These are phyloP conservation scores for Sugiyamaella paludigena DNA, from an alignment of 1,139 yeast species.

Conservation along the genomic window DNA sequence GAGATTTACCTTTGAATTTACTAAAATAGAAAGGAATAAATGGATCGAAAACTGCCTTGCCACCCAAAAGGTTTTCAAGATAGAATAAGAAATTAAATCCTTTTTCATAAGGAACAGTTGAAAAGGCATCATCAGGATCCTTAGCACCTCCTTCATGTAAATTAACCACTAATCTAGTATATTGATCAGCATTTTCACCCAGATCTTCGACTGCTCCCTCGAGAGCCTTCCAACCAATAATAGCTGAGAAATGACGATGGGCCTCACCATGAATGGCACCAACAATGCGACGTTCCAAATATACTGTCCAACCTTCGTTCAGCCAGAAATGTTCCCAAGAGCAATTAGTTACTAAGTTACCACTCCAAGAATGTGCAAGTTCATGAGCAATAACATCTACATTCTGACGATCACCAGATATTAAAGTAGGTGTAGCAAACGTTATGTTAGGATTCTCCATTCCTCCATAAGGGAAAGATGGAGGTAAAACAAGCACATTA, in stretches of 20 bases:
- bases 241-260: conserved; percentile 74
- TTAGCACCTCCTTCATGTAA: conserved; percentile 47
- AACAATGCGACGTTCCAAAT: conserved; percentile 78
- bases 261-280: conserved; percentile 76
- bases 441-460: conserved; percentile 95
- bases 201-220: conserved; percentile 61
- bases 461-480: conserved; percentile 90
- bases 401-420: conserved; percentile 81
- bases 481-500: conserved; percentile 77
- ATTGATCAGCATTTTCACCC: conserved; percentile 48
- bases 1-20: conserved; percentile 63
- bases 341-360: conserved; percentile 83
- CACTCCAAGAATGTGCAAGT: conserved; percentile 90
- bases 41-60: conserved; percentile 62
- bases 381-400: conserved; percentile 91
- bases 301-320: conserved; percentile 96
- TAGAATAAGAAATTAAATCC: conserved; percentile 78
- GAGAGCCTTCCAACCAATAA: conserved; percentile 86
- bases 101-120: conserved; percentile 87
- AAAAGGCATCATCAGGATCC: conserved; percentile 89
- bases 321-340: conserved; percentile 96
- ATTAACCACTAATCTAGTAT: conserved; percentile 67
- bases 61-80: conserved; percentile 67
- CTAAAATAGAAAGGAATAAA: conserved; percentile 76
- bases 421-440: conserved; percentile 85